Base-by-base conservation (phyloP, 129 eudicot genomes). In the Flaveria sonorensis region DNA sequence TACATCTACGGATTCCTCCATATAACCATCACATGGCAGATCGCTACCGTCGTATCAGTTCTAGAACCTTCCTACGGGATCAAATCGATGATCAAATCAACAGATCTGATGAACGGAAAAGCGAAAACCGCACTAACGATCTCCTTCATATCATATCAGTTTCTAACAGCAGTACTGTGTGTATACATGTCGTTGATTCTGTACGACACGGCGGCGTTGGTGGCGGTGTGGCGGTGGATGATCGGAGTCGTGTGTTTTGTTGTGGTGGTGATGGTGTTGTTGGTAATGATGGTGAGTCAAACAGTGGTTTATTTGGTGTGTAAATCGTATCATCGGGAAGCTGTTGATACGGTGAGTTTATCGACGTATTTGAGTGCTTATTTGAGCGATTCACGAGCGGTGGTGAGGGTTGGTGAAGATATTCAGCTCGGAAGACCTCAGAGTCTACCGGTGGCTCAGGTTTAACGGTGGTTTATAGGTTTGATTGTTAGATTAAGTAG, bases 11-110 rank as follows among this genome's bases (percentile, higher is more conserved):
- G 77, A 16, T 74, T 79, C 10, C 11, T 83, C 10, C 72, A 76
- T 67, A 21, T 86, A 46, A 57, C 30, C n/a, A 62, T 69, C 24
- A 10, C 77, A 3, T 83, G 83, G 81, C 87, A 86, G 53, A 21
- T 83, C 36, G 87, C 89, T 12, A 32, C 52, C 18, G 87, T 86
- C 0, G 47, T 86, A 19, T 57, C 87, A 2, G 85, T 86, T n/a
- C 21, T 86, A 10, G 89, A 86, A 83, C 68, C 39, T 19, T 36
- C 21, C 1, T 46, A 14, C 10, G 89, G 89, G 6, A 39, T 83
- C 18, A 62, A 76, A 73, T 74, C 85, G 23, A 43, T 83, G 72
- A 52, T 39, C 71, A 86, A 80, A 68, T 40, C 83, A 4, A 62
- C 20, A 0, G 79, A 70, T 18, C 61, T 86, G 23, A 61, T 86